Evolutionary conservation across 1,284 basidiomycete species (phyloP).

Genomic region (Cryptococcus neoformans): DNA sequence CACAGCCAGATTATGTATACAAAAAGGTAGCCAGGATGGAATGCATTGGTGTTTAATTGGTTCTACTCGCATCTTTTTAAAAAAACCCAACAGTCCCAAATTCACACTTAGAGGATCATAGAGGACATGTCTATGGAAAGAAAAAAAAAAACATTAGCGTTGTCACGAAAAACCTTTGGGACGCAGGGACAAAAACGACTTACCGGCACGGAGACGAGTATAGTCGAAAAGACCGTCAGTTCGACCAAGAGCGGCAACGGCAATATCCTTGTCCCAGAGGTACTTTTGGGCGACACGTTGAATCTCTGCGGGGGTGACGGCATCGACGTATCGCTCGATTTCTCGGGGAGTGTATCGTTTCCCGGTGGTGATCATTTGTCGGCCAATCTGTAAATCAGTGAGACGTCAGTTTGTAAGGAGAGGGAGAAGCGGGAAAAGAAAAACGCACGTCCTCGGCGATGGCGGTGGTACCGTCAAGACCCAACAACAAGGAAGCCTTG

Average conservation of each 20-base stretch:
- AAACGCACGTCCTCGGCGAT: conserved; percentile 97
- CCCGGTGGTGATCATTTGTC: conserved; percentile 93
- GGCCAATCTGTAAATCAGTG: conserved; percentile 61
- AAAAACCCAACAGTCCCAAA: neutral
- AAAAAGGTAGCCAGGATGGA: no score
- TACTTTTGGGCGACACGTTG: neutral
- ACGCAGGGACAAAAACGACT: no score
- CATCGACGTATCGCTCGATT: conserved; percentile 89
- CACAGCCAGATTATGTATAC: no score
- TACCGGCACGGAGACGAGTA: conserved; percentile 54
- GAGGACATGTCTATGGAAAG: conserved; percentile 40
- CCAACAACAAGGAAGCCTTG: conserved; percentile 87
- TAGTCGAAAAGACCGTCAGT: conserved; percentile 73
- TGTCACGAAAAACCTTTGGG: no score
- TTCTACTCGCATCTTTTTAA: neutral
- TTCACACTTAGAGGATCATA: conserved; percentile 36
- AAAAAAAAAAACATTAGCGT: no score
- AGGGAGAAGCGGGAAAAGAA: no score
- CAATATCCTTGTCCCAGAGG: conserved; percentile 74
- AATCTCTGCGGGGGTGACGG: conserved; percentile 61
- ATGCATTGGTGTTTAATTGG: no score
- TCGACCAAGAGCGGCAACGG: conserved; percentile 59
- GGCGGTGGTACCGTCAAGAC: conserved; percentile 91
- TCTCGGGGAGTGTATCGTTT: conserved; percentile 86
- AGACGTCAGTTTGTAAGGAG: no score